Evolutionary conservation across 106 monocot genomes (phyloP).

Genomic region (Dendrobium catenatum): DNA sequence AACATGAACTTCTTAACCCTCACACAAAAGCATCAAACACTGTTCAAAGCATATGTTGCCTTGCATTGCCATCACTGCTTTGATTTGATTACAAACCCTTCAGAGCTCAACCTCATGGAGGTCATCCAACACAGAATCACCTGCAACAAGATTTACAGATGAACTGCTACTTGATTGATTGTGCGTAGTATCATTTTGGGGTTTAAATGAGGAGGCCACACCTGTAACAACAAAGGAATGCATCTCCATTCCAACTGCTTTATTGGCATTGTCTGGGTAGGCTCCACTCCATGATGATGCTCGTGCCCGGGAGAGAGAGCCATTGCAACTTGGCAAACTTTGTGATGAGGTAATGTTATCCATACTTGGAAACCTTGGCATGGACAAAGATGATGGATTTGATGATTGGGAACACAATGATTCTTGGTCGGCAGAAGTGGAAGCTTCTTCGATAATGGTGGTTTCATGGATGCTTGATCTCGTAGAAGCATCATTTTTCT

Average conservation of each 20-base stretch:
- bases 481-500: constrained; percentile 9
- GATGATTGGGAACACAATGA: constrained; percentile 2
- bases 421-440: constrained; percentile 21
- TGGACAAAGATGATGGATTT: constrained; percentile 23
- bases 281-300: constrained; percentile 25
- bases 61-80: not conserved
- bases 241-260: not conserved
- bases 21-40: too few relatives aligned
- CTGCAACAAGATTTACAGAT: not conserved
- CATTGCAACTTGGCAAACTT: constrained; percentile 18
- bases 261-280: not conserved
- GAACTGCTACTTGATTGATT: too few relatives aligned
- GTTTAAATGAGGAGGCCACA: too few relatives aligned
- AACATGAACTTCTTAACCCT: not conserved
- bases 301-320: constrained; percentile 18
- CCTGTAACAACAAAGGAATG: not conserved
- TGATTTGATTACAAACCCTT: not conserved
- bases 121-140: constrained; percentile 2
- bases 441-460: constrained; percentile 15
- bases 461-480: not conserved
- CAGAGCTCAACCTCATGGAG: constrained; percentile 27
- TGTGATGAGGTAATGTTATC: constrained; percentile 40
- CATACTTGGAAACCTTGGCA: constrained; percentile 80
- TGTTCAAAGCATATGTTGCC: not conserved
- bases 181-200: too few relatives aligned